Base-by-base conservation (phyloP, 345 rosid genomes). In the Bruguiera gymnorhiza region DNA sequence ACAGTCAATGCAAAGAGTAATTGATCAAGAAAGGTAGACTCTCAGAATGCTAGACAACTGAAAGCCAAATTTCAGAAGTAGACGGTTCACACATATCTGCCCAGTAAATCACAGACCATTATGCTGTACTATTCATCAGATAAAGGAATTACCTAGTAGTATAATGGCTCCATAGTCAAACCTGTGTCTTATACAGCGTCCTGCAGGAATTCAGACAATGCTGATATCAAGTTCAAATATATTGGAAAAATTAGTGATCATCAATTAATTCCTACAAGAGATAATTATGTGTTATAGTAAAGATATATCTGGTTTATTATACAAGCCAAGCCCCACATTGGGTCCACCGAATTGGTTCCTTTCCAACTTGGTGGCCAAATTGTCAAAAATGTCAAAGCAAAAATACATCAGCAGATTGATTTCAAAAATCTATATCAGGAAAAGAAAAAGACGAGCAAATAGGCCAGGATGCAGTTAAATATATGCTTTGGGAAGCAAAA, bases 151-250 rank as follows among this genome's bases (percentile, higher is more conserved):
- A 91, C 98, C 97, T 73, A 94, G 74, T 11, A 91, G 81, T 75
- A 95, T 88, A 83, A 95, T 83, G 70, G 97, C 97, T 69, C 99
- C 99, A 83, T 92, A 91, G 73, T 95, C 99, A 80, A 78, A 75
- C 74, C 81, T 86, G 77, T 92, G 97, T 18, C 99, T 84, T 76
- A 95, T 89, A 78, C 97, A 95, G 51, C 99, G 92, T 32, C 99
- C 99, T 95, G 76, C 75, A 81, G 19, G 79, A 39, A 73, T 71
- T 55, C 24, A 66, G 20, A 58, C 5, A 43, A 60, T 55, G 63
- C 29, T 46, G 76, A 27, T 11, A 37, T 55, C 54, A 43, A 53
- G 31, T 24, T 55, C 50, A 36, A 56, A 52, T 58, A 24, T 29
- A 70, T 2, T 18, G 60, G 58, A 1, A 60, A 26, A 53, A 51